phyloP scores from a whole-genome alignment of 345 rosid genomes.

The Hirschfeldia incana region DNA sequence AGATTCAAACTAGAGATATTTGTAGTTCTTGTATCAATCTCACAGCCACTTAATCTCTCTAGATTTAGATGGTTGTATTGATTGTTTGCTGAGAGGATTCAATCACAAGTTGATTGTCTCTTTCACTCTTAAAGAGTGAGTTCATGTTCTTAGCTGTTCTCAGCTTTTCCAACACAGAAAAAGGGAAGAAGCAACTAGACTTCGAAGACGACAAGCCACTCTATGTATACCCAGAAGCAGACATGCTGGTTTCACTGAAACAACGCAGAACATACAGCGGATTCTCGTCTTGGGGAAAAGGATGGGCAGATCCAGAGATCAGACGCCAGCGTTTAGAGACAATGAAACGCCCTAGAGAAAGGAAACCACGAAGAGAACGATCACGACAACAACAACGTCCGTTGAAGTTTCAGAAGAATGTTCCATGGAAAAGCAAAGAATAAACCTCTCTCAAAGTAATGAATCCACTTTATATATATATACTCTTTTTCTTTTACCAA shows the following conservation, averaged over 20 bases:
- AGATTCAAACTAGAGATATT: no score
- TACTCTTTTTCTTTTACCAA: constrained; percentile 1
- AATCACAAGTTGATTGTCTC: no score
- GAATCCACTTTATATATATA: constrained; percentile 14
- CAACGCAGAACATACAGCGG: constrained; percentile 44
- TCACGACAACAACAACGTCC: constrained; percentile 15
- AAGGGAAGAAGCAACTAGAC: constrained; percentile 57
- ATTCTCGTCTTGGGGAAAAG: constrained; percentile 78
- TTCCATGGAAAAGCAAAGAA: constrained; percentile 35
- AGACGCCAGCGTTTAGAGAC: constrained; percentile 57
- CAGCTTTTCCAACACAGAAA: no score
- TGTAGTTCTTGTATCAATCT: no score
- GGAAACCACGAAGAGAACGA: constrained; percentile 21
- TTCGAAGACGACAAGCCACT: constrained; percentile 44
- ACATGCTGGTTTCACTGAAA: constrained; percentile 61
- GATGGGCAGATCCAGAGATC: constrained; percentile 93
- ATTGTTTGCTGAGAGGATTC: no score
- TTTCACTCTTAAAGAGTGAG: no score
- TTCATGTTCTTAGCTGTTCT: no score
- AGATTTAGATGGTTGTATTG: no score
- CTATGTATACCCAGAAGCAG: constrained; percentile 71
- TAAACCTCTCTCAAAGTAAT: constrained; percentile 19
- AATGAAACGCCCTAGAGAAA: constrained; percentile 29
- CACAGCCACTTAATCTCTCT: no score
- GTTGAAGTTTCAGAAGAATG: constrained; percentile 24